Evolutionary conservation across 2,329 filamentous ascomycete genomes (phyloP).

Genomic region (Cladophialophora exuberans): DNA sequence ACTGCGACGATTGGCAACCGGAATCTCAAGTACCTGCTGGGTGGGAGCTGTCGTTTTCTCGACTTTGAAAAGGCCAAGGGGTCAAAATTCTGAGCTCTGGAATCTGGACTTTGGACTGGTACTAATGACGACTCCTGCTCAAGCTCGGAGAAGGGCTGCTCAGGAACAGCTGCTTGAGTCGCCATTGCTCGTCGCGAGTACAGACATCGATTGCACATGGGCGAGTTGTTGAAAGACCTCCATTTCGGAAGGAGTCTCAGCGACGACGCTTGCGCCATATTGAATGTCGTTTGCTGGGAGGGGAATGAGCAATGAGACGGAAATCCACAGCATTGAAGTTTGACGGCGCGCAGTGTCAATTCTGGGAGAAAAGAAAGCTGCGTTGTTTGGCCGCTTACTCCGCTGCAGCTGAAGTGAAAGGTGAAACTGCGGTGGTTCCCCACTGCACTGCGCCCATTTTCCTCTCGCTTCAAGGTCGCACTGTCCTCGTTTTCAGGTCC

Average conservation of each 20-base stretch:
- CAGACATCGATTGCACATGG: conserved; percentile 26
- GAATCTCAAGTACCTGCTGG: conserved; percentile 44
- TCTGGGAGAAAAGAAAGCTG: conserved; percentile 5
- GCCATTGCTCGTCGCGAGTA: conserved; percentile 54
- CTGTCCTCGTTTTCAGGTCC: not conserved
- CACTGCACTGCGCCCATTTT: too few species aligned
- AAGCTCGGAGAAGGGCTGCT: conserved; percentile 19
- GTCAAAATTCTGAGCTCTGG: conserved; percentile 44
- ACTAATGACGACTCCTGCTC: conserved; percentile 26
- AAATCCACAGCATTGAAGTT: too few species aligned
- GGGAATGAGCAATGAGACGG: not conserved
- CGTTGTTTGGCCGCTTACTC: conserved; percentile 3
- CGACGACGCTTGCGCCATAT: conserved; percentile 18
- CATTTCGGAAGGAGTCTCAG: conserved; percentile 19
- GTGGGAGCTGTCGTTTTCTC: conserved; percentile 41
- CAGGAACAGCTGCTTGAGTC: conserved; percentile 34
- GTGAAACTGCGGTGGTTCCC: too few species aligned
- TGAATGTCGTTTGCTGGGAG: not conserved
- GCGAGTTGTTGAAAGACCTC: conserved; percentile 15
- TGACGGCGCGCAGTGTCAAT: too few species aligned
- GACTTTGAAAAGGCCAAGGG: conserved; percentile 51
- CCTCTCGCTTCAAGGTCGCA: too few species aligned
- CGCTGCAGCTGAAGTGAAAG: not conserved
- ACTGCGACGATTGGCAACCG: too few species aligned
- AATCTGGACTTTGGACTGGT: conserved; percentile 7